These are phyloP conservation scores for Leccinum angustisporum DNA, from an alignment of 1,284 basidiomycete genomes.

Conservation along the genomic window DNA sequence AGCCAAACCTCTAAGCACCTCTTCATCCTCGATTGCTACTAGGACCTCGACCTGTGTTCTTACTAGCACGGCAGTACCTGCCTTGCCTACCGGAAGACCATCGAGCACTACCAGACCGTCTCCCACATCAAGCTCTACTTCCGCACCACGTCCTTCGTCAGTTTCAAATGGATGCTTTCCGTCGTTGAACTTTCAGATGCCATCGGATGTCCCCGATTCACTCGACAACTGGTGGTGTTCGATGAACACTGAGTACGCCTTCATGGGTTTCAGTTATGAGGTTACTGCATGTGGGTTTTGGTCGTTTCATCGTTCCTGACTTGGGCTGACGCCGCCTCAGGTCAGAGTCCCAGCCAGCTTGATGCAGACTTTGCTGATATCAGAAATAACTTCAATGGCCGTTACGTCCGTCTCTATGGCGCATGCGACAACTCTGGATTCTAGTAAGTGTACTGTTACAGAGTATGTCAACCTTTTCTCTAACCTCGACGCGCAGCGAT, in stretches of 20 bases:
- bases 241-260: constrained; percentile 61
- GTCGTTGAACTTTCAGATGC: constrained; percentile 58
- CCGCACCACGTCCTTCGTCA: background rate
- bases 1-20: background rate
- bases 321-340: constrained; percentile 30
- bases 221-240: constrained; percentile 68
- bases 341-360: constrained; percentile 50
- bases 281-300: constrained; percentile 52
- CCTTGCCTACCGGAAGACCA: background rate
- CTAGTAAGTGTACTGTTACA: constrained; percentile 47
- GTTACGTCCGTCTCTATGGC: constrained; percentile 75
- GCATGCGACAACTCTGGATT: constrained; percentile 62
- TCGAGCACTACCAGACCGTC: background rate
- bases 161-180: constrained; percentile 48
- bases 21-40: background rate
- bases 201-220: constrained; percentile 45
- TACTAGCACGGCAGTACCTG: background rate
- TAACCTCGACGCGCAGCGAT: constrained; percentile 43
- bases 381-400: constrained; percentile 54
- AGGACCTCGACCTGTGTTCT: background rate
- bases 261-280: constrained; percentile 73
- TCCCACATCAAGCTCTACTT: background rate
- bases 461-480: background rate
- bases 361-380: constrained; percentile 64
- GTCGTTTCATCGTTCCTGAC: background rate